These are phyloP conservation scores for Telfairia occidentalis DNA, from an alignment of 331 rosid genomes.

Conservation along the genomic window DNA sequence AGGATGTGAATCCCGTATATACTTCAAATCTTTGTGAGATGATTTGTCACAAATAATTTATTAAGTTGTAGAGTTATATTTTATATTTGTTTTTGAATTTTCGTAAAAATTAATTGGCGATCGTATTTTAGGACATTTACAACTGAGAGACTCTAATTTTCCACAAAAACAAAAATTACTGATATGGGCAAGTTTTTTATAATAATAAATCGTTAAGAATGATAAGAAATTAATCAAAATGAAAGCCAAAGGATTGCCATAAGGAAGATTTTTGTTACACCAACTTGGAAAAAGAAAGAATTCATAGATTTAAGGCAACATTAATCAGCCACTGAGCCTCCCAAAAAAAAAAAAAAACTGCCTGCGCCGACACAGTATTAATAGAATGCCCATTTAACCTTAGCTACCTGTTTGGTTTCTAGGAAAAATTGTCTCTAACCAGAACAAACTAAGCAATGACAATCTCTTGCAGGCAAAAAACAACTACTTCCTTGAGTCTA, in stretches of 20 bases:
- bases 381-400: not conserved
- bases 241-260: not conserved
- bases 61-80: too few species aligned
- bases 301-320: not conserved
- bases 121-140: too few species aligned
- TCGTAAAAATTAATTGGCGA: too few species aligned
- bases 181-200: not conserved
- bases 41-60: too few species aligned
- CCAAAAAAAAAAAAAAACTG: not conserved
- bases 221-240: too few species aligned
- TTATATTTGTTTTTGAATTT: too few species aligned
- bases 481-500: not conserved
- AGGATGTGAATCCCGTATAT: too few species aligned
- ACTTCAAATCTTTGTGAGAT: too few species aligned
- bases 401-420: conserved; percentile 3
- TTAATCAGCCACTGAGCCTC: not conserved
- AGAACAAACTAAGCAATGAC: not conserved
- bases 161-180: not conserved
- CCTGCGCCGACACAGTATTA: conserved; percentile 7
- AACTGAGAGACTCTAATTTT: too few species aligned
- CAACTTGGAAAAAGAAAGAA: not conserved
- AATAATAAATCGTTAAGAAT: too few species aligned
- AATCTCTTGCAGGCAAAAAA: not conserved
- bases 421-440: not conserved
- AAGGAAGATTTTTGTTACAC: conserved; percentile 1